Conservation (phyloP, 768 basidiomycete species). For the Mycena haematopus region DNA sequence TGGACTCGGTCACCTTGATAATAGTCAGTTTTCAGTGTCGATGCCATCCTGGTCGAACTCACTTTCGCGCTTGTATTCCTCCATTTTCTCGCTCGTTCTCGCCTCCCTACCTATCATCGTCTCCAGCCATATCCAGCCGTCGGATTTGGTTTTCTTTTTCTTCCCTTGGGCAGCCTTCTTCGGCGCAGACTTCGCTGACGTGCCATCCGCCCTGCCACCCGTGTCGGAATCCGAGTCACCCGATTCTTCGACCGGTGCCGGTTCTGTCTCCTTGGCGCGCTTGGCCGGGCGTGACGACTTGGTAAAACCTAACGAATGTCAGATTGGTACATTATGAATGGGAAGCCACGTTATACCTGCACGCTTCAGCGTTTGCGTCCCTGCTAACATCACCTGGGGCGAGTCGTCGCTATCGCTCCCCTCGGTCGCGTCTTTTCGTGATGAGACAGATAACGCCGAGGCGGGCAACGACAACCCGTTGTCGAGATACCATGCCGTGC, state of each 20-base stretch:
- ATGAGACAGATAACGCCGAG: neutral
- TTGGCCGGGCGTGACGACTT: too few relatives aligned
- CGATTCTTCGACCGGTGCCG: neutral
- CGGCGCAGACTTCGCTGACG: neutral
- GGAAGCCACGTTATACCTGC: neutral
- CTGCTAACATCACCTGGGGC: neutral
- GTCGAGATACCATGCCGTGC: slow-evolving; percentile 20
- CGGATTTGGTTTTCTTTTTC: slow-evolving; percentile 9
- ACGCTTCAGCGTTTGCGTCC: slow-evolving; percentile 18
- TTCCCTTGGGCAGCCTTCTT: neutral
- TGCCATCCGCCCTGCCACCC: slow-evolving; percentile 1
- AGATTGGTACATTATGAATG: neutral
- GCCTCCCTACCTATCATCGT: neutral
- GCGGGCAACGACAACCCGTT: neutral
- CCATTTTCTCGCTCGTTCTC: neutral
- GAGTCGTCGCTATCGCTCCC: neutral
- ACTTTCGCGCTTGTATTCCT: slow-evolving; percentile 20
- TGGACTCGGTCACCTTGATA: slow-evolving; percentile 22
- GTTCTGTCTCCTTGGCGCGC: neutral
- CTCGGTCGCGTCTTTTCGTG: neutral
- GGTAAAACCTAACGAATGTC: slow-evolving; percentile 1
- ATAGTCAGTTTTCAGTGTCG: neutral
- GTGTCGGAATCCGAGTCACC: neutral
- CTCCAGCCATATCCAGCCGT: slow-evolving; percentile 23
- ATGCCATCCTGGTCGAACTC: neutral